A percentile compares a stretch with the other conserved stretches of the same genome.
Conservation (phyloP, 2,329 filamentous ascomycete genomes). For the Lomentospora prolificans region DNA sequence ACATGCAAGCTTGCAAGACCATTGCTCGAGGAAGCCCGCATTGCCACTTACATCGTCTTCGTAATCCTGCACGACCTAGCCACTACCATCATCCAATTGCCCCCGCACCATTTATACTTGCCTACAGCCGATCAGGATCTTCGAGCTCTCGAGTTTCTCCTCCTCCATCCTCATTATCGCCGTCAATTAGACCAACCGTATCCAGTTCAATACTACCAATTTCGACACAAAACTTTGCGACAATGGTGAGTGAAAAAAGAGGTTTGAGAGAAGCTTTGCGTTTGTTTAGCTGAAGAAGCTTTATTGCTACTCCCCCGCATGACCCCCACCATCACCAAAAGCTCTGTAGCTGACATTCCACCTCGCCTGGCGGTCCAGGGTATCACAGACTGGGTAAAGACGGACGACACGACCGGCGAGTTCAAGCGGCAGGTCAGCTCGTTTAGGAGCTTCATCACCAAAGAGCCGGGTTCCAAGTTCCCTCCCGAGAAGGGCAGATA, state of each 20-base stretch:
- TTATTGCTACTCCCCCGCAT: background rate
- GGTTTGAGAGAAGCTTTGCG: background rate
- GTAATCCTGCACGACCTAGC: background rate
- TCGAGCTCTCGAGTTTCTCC: background rate
- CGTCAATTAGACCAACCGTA: background rate
- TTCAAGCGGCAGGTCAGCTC: conserved; percentile 82
- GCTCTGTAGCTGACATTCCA: no score
- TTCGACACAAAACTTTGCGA: background rate
- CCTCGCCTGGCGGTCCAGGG: background rate
- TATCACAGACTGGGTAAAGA: conserved; percentile 79
- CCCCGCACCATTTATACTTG: background rate
- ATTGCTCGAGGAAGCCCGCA: background rate
- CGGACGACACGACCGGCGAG: conserved; percentile 70
- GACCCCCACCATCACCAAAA: background rate
- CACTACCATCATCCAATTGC: background rate
- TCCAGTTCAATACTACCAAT: background rate
- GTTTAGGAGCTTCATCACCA: conserved; percentile 74
- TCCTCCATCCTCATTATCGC: background rate
- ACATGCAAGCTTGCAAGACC: background rate
- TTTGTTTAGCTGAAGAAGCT: no score
- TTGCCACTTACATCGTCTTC: background rate
- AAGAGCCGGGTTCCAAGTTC: conserved; percentile 61
- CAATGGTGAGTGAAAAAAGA: background rate
- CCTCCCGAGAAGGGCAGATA: conserved; percentile 83
- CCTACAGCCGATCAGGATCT: background rate